Evolutionary conservation across 2,329 filamentous ascomycete genomes (phyloP).

Genomic region (Lithohypha guttulata): DNA sequence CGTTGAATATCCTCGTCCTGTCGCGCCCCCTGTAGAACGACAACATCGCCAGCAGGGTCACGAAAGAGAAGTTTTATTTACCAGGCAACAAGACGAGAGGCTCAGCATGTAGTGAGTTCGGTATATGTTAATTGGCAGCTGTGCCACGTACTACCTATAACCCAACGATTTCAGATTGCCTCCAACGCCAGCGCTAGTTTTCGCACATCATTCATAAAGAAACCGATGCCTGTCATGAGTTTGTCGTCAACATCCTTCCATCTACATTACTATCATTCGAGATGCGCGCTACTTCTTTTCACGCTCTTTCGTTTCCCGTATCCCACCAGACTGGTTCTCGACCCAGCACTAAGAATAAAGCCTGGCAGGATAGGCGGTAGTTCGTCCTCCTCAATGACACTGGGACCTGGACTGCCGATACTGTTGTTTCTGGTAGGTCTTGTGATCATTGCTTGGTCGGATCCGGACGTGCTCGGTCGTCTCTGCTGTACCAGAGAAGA

Average conservation of each 20-base stretch:
- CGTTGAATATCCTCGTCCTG: no score
- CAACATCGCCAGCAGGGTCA: no score
- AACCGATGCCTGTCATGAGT: no score
- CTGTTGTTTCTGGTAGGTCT: slow-evolving; percentile 12
- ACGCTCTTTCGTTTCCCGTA: slow-evolving; percentile 22
- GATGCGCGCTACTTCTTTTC: slow-evolving; percentile 11
- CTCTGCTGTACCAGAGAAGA: slow-evolving; percentile 12
- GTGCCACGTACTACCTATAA: background rate
- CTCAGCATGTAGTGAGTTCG: no score
- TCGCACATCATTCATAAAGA: background rate
- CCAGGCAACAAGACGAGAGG: no score
- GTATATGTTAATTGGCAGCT: background rate
- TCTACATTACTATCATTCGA: background rate
- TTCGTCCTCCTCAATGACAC: slow-evolving; percentile 16
- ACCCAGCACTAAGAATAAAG: slow-evolving; percentile 32
- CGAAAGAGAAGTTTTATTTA: no score
- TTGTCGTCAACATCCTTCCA: no score
- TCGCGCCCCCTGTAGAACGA: no score
- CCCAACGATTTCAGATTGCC: slow-evolving; percentile 1
- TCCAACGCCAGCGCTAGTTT: slow-evolving; percentile 9
- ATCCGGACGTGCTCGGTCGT: slow-evolving; percentile 23
- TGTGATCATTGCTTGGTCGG: slow-evolving; percentile 11
- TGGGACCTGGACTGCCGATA: slow-evolving; percentile 21
- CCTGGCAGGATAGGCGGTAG: slow-evolving; percentile 27
- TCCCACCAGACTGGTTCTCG: slow-evolving; percentile 27